These are phyloP conservation scores for Erucastrum elatum DNA, from an alignment of 345 rosid genomes.

Conservation along the genomic window DNA sequence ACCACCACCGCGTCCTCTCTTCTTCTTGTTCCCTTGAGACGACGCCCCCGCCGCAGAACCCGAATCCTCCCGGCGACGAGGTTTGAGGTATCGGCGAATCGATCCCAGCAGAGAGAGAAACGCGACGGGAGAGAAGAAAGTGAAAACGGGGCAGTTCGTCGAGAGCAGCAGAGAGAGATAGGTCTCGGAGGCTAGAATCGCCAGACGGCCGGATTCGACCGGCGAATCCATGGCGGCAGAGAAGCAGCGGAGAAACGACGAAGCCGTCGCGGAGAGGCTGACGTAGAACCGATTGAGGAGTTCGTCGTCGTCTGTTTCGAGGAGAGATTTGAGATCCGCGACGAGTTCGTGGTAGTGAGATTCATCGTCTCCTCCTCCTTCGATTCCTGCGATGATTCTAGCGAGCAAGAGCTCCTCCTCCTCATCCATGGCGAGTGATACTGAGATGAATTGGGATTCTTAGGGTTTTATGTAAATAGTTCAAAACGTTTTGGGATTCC, in stretches of 20 bases:
- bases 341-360: conserved; percentile 36
- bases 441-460: conserved; percentile 1
- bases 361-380: conserved; percentile 31
- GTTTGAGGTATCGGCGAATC: conserved; percentile 66
- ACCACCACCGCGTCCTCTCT: conserved; percentile 36
- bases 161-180: conserved; percentile 66
- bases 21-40: conserved; percentile 37
- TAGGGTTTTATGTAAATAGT: conserved; percentile 19
- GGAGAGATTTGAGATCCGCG: conserved; percentile 54
- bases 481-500: conserved; percentile 32
- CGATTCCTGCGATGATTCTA: conserved; percentile 33
- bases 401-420: conserved; percentile 34
- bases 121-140: conserved; percentile 73
- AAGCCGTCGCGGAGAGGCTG: conserved; percentile 49
- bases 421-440: conserved; percentile 37
- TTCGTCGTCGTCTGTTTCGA: conserved; percentile 50
- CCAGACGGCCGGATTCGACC: conserved; percentile 38
- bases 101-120: conserved; percentile 75
- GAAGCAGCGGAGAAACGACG: conserved; percentile 53
- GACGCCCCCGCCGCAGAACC: neutral
- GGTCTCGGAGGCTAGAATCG: conserved; percentile 57
- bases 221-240: conserved; percentile 67
- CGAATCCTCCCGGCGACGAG: conserved; percentile 17
- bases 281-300: conserved; percentile 51
- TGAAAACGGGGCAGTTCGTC: conserved; percentile 68